Percentiles rank a stretch among this genome's conserved stretches.
These are phyloP conservation scores for Monosporozyma siamensis DNA, from an alignment of 805 yeast genomes.

Conservation along the genomic window DNA sequence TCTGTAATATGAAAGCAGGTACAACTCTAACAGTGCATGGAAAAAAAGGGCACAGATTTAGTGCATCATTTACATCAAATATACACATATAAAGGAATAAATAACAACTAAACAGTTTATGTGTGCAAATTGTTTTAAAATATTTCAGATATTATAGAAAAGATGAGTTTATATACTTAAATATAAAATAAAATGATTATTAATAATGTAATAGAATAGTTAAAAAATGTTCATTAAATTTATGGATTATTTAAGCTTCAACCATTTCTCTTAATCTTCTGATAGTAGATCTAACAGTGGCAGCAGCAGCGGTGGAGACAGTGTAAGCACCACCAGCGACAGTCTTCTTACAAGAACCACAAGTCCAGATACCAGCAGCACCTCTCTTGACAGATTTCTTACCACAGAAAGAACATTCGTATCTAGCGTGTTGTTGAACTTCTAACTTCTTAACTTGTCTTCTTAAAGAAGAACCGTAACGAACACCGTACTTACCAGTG, in stretches of 20 bases:
- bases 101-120: no score
- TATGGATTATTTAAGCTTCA: slow-evolving; percentile 66
- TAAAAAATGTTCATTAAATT: neutral
- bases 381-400: slow-evolving; percentile 96
- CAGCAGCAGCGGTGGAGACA: slow-evolving; percentile 98
- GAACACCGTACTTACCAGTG: slow-evolving; percentile 99
- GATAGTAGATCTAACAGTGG: slow-evolving; percentile 99
- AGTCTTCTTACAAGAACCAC: slow-evolving; percentile 90
- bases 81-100: no score
- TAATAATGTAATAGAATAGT: no score
- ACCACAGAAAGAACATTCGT: slow-evolving; percentile 99
- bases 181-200: no score
- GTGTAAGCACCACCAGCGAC: slow-evolving; percentile 99
- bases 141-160: no score
- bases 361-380: slow-evolving; percentile 98
- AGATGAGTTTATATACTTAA: no score
- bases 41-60: no score
- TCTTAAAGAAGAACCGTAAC: slow-evolving; percentile 99
- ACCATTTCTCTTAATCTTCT: slow-evolving; percentile 99
- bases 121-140: no score
- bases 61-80: no score
- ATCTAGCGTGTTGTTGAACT: slow-evolving; percentile 96
- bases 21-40: no score
- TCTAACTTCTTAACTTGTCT: slow-evolving; percentile 99
- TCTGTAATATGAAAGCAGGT: no score